Conservation (phyloP, 2,329 filamentous ascomycete species). For the Aspergillus japonicus region DNA sequence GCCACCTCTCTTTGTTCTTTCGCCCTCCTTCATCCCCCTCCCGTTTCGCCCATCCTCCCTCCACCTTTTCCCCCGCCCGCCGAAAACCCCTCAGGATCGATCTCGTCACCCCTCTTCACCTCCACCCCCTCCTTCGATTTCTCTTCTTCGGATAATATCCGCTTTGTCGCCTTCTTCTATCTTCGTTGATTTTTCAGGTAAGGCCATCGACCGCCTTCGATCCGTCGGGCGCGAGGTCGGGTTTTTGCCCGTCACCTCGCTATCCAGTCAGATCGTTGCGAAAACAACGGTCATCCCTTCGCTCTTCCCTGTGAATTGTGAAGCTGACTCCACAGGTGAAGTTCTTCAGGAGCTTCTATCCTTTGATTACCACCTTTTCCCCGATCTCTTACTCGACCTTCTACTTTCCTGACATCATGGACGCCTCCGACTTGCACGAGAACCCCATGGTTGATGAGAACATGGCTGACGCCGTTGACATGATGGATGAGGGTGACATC, state of each 20-base stretch:
- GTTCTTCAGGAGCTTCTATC: background rate
- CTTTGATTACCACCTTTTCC: background rate
- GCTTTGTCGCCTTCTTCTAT: background rate
- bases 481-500: constrained; percentile 66
- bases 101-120: constrained; percentile 21
- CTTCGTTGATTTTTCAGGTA: constrained; percentile 3
- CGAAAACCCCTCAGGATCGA: constrained; percentile 27
- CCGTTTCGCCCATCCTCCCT: constrained; percentile 27
- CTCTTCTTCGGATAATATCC: background rate
- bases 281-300: background rate
- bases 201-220: background rate
- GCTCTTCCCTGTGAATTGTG: background rate
- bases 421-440: constrained; percentile 55
- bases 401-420: constrained; percentile 51
- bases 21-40: constrained; percentile 17
- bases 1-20: constrained; percentile 18
- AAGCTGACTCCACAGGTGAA: background rate
- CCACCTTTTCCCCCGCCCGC: constrained; percentile 31
- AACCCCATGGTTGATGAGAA: constrained; percentile 63
- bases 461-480: constrained; percentile 62
- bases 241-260: background rate
- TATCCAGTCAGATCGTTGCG: constrained; percentile 4
- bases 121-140: background rate
- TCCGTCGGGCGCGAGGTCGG: background rate
- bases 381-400: background rate